A percentile compares a stretch with the other conserved stretches of the same genome.
phyloP scores from a whole-genome alignment of 2,329 filamentous ascomycete genomes.

The Acrocalymma vagum region DNA sequence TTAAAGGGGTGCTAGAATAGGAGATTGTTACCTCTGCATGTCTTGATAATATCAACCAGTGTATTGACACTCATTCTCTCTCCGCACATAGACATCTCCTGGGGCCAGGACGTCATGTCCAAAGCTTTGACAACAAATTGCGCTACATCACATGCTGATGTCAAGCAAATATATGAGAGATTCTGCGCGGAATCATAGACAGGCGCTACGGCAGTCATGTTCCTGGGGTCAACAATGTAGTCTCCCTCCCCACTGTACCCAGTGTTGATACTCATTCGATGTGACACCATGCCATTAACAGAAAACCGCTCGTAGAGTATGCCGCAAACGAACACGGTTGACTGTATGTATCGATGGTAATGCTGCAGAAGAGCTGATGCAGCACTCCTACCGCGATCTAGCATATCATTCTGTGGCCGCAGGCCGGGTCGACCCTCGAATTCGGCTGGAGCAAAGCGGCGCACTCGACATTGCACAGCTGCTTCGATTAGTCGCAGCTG shows the following conservation, averaged over 20 bases:
- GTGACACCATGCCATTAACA: constrained; percentile 68
- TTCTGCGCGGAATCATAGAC: constrained; percentile 60
- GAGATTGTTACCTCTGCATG: constrained; percentile 42
- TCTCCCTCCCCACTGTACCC: constrained; percentile 66
- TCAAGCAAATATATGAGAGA: constrained; percentile 65
- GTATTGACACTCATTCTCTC: constrained; percentile 69
- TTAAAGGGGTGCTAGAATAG: neutral
- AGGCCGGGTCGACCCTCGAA: constrained; percentile 72
- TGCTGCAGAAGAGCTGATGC: constrained; percentile 66
- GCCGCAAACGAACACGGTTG: constrained; percentile 77
- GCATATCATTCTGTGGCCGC: constrained; percentile 64
- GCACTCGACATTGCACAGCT: constrained; percentile 69
- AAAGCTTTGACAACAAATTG: constrained; percentile 75
- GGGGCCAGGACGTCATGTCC: constrained; percentile 71
- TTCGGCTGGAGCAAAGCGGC: constrained; percentile 77
- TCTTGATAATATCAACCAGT: constrained; percentile 62
- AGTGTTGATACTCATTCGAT: constrained; percentile 66
- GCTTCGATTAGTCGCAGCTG: constrained; percentile 79
- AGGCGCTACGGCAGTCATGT: constrained; percentile 67
- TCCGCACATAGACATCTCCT: constrained; percentile 74
- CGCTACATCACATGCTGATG: constrained; percentile 74
- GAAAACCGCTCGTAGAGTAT: constrained; percentile 80
- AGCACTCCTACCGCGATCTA: constrained; percentile 68
- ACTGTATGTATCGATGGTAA: constrained; percentile 67
- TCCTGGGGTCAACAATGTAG: constrained; percentile 71